Base-by-base conservation (phyloP, 2,329 filamentous ascomycete species). In the Colletotrichum lini region DNA sequence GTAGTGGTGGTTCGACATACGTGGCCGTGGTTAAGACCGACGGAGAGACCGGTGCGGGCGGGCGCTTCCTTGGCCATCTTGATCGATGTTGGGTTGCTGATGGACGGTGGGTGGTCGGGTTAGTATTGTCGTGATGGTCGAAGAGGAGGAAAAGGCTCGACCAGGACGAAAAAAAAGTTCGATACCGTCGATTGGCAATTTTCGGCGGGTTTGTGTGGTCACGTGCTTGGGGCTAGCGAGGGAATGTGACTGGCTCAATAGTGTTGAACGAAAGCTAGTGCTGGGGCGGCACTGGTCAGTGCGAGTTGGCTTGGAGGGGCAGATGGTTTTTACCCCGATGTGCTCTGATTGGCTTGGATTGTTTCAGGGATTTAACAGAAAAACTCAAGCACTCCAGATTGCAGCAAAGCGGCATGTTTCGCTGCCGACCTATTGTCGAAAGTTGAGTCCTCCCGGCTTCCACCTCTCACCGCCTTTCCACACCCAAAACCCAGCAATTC, bases 1-100 rank as follows among this genome's bases (percentile, higher is more conserved):
- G 45, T 50, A 23, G 53, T 69, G 58, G 23, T 50, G 82, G 80
- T 81, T 81, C 80, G 78, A 84, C 87, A 84, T 91, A 91, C 89
- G 86, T 90, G 86, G 83, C 89, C 88, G 78, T 86, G 88, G 88
- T 91, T 91, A 79, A 87, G 82, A 82, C 90, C 90, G 80, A 88
- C 84, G 84, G 86, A 84, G 78, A 91, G 83, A 83, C 89, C 89
- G 83, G 84, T 85, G 79, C 85, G 86, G 80, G 85, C 85, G 78
- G 86, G 83, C 74, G 85, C 82, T 84, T 90, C 88, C 83, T 88
- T 88, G 79, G 88, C 88, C 89, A 91, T 91, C 81, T 79, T 76
- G 76, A 74, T 74, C 77, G 75, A 79, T 76, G 74, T 76, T 66
- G 70, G 75, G 72, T 76, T 73, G 76, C 76, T 74, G 75, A 75